These are phyloP conservation scores for Dalbergia oliveri DNA, from an alignment of 306 rosid genomes.

Conservation along the genomic window DNA sequence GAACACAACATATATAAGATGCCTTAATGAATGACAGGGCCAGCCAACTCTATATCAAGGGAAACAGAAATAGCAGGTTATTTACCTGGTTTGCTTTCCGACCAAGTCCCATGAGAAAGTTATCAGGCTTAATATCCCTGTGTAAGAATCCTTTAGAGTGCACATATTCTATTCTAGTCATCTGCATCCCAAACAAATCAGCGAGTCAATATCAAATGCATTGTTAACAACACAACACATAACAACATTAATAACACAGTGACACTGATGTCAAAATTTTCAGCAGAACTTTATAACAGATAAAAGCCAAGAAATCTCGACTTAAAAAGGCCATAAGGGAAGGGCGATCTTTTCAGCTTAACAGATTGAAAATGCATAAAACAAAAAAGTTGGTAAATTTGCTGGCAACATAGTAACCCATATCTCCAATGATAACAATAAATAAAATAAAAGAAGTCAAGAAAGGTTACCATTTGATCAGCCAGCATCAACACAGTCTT, in stretches of 20 bases:
- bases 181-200: constrained; percentile 47
- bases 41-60: not conserved
- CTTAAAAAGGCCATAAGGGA: no score
- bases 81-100: constrained; percentile 97
- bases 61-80: constrained; percentile 20
- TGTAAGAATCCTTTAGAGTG: constrained; percentile 97
- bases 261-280: not conserved
- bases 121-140: constrained; percentile 96
- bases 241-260: constrained; percentile 1
- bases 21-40: constrained; percentile 15
- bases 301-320: not conserved
- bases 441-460: not conserved
- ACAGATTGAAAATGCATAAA: not conserved
- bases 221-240: not conserved
- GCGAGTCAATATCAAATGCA: not conserved
- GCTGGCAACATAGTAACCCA: not conserved
- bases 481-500: constrained; percentile 69
- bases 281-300: not conserved
- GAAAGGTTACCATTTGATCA: constrained; percentile 64
- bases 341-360: no score
- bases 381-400: not conserved
- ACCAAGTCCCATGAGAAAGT: constrained; percentile 99
- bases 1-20: not conserved
- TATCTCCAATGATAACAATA: not conserved
- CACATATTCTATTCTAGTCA: constrained; percentile 87